Base-by-base conservation (phyloP, 2,329 filamentous ascomycete species). In the Diaporthe citri region DNA sequence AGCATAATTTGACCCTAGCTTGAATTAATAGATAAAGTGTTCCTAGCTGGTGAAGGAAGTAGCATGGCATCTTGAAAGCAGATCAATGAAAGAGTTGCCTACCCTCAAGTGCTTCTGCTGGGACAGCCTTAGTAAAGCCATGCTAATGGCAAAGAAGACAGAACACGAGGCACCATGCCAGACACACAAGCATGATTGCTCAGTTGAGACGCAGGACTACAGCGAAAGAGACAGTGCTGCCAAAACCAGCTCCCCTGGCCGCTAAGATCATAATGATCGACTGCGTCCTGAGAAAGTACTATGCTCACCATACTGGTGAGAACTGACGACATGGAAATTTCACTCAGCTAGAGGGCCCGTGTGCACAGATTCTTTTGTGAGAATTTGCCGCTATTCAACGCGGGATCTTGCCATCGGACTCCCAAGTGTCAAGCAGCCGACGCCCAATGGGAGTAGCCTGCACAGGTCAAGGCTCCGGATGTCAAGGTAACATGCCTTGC, bases 111-210 rank as follows among this genome's bases (percentile, higher is more conserved):
- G n/a, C n/a, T n/a, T 86, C 31, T 86, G 10, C 82, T 25, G 87
- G 86, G 84, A 84, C 12, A 87, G 80, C 36, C 86, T 82, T 56
- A 88, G 87, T 70, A 86, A 78, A 8, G 86, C 79, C 17, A 9
- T 20, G 4, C 3, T 48, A 7, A 71, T 4, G 15, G n/a, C 20
- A 15, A 84, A 85, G 12, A 83, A 86, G 10, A 93, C 78, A 41
- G 90, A 89, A 60, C 3, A 93, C 86, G 75, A 94, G 90, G 4
- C 88, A 87, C 2, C 92, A 86, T 39, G 92, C 87, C 0, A 92
- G 91, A 91, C 92, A 93, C 2, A 87, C 85, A 78, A 93, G 94
- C 0, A 92, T 92, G 4, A 60, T 41, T 12, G 13, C 20, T 31
- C 52, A 10, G 10, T 46, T 74, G 1, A 34, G 43, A n/a, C 57